Base-by-base conservation (phyloP, 169 alveolate genomes). In the Plasmodium falciparum region DNA sequence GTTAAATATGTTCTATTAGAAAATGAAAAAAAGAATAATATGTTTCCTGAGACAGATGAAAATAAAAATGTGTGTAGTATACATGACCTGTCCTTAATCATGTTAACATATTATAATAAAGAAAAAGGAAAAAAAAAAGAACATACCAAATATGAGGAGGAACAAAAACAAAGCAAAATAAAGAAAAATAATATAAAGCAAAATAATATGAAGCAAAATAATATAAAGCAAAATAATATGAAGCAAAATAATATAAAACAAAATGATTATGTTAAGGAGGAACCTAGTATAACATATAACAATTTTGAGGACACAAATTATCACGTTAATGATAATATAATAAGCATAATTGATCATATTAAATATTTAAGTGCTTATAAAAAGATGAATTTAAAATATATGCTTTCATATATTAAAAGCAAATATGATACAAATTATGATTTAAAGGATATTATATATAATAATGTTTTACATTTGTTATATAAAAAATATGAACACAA, bases 401-500 rank as follows among this genome's bases (percentile, higher is more conserved):
- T 74, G 61, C 88, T 74, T 13, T 50, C 24, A 22, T 50, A 22
- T 22, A 59, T 74, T 17, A 17, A 39, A 15, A 17, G 45, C 15
- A 29, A 22, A 50, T 17, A n/a, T 52, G 45, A 43, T 33, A 59
- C 13, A 22, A 58, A 22, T 0, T 29, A 12, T 6, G 59, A 61
- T 67, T 3, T 74, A 50, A 24, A 20, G 47, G 74, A 74, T 29
- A 47, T 74, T 74, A 22, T 45, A 15, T 74, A 74, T 59, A 73
- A 61, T n/a, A 74, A 45, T 50, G 88, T 74, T 74, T 74, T 74
- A 52, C 24, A 58, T 39, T 15, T 74, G 62, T 54, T 74, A 24
- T 61, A 50, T 33, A n/a, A 43, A 26, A 74, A 61, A 61, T 74
- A 74, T 61, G 26, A 74, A 9, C 50, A 61, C 22, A 73, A 74